phyloP scores from a whole-genome alignment of 176 grass and related monocot genomes.

The Poa annua region DNA sequence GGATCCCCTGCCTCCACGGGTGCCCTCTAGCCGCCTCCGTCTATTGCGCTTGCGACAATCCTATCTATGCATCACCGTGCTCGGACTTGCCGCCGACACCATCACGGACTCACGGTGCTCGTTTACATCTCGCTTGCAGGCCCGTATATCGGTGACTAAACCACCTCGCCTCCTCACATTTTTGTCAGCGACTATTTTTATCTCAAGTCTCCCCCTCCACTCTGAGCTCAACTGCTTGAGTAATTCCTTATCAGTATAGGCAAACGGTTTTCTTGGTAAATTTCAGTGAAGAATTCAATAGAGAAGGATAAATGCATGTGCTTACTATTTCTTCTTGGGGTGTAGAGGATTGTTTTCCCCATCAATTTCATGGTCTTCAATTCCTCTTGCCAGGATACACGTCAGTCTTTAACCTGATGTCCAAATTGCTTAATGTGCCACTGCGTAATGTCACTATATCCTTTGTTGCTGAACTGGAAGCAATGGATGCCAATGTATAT shows the following conservation, averaged over 20 bases:
- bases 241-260: too few species aligned
- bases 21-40: neutral
- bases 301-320: neutral
- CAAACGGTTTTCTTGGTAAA: neutral
- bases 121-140: constrained; percentile 67
- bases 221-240: neutral
- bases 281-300: neutral
- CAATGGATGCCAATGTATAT: constrained; percentile 27
- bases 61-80: constrained; percentile 38
- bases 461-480: constrained; percentile 87
- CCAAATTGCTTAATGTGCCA: constrained; percentile 86
- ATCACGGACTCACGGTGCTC: constrained; percentile 54
- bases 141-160: constrained; percentile 56
- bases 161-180: neutral
- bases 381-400: constrained; percentile 55
- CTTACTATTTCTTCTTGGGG: neutral
- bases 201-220: too few species aligned
- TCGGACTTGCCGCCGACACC: constrained; percentile 65
- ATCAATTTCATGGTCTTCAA: neutral
- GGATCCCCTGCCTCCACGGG: neutral
- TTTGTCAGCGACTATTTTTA: too few species aligned
- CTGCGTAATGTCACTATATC: constrained; percentile 83
- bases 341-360: neutral
- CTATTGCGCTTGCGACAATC: constrained; percentile 37
- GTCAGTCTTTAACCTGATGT: constrained; percentile 89